A percentile compares a stretch with the other conserved stretches of the same genome.
These are phyloP conservation scores for Daldinia sp. DNA, from an alignment of 2,329 filamentous ascomycete genomes.

Conservation along the genomic window DNA sequence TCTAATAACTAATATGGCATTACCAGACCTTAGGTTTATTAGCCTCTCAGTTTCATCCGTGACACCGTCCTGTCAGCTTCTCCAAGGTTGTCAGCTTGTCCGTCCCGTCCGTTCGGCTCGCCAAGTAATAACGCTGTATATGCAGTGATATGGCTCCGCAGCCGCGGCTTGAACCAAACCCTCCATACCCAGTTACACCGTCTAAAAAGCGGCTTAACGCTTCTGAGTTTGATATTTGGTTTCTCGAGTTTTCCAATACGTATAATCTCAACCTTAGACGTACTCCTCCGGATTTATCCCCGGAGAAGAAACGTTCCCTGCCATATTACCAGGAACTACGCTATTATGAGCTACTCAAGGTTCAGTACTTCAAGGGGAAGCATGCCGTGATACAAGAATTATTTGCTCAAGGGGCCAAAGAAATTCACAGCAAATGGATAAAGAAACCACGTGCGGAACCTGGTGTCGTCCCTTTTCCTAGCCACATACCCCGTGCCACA, in stretches of 20 bases:
- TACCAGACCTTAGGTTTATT: constrained; percentile 28
- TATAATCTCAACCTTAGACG: constrained; percentile 42
- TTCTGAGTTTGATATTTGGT: constrained; percentile 42
- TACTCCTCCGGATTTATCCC: constrained; percentile 35
- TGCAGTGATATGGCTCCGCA: constrained; percentile 26
- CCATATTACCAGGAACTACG: constrained; percentile 38
- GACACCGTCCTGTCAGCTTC: constrained; percentile 5
- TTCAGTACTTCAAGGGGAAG: constrained; percentile 38
- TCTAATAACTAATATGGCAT: constrained; percentile 18
- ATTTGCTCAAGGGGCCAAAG: constrained; percentile 38
- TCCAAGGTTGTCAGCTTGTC: too few relatives aligned
- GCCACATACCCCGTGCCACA: constrained; percentile 37
- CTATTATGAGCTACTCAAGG: constrained; percentile 40
- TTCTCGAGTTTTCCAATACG: constrained; percentile 44
- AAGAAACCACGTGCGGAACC: constrained; percentile 39
- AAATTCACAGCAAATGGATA: constrained; percentile 44
- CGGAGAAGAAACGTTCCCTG: constrained; percentile 28
- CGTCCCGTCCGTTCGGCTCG: constrained; percentile 13
- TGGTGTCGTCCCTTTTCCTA: constrained; percentile 36
- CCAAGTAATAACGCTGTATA: constrained; percentile 8
- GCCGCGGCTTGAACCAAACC: constrained; percentile 1
- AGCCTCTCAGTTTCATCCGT: constrained; percentile 29
- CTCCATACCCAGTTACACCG: constrained; percentile 25
- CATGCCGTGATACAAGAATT: constrained; percentile 25
- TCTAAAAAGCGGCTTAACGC: constrained; percentile 17